These are phyloP conservation scores for Sarocladium oryzae DNA, from an alignment of 2,329 filamentous ascomycete species.

Conservation along the genomic window DNA sequence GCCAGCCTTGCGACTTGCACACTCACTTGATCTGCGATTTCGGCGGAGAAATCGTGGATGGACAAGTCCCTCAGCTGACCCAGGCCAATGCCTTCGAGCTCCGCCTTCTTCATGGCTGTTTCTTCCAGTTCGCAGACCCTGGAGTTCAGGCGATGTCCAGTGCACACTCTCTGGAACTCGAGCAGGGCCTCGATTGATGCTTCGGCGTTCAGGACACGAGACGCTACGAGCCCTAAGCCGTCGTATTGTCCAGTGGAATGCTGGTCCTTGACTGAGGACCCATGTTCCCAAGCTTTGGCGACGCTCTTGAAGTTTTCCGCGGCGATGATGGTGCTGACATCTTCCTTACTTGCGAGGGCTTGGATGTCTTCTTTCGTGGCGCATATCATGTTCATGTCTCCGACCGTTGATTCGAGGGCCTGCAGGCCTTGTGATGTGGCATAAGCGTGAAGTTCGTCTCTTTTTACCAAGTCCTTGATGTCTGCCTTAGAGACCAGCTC, in stretches of 20 bases:
- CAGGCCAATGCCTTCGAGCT: not conserved
- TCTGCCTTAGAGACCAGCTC: not conserved
- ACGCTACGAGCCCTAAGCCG: no score
- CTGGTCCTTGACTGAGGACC: not conserved
- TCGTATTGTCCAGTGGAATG: no score
- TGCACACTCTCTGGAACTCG: no score
- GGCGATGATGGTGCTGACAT: no score
- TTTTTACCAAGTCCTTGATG: not conserved
- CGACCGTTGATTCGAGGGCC: not conserved
- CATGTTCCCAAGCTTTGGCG: not conserved
- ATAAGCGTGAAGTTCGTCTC: not conserved
- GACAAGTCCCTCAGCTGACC: not conserved
- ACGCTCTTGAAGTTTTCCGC: not conserved
- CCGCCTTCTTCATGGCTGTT: not conserved
- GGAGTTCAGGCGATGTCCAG: not conserved
- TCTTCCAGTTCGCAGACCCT: not conserved
- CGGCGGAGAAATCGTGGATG: not conserved
- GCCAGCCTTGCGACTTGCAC: not conserved
- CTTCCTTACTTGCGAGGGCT: not conserved
- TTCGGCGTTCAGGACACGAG: no score
- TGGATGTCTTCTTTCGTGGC: not conserved
- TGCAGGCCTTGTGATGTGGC: not conserved
- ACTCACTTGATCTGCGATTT: not conserved
- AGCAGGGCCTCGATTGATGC: not conserved
- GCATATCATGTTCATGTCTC: not conserved